Evolutionary conservation across 768 basidiomycete species (phyloP), one percentile per base, ranked within the genome.

Genomic region (Psilocybe tampanensis): DNA sequence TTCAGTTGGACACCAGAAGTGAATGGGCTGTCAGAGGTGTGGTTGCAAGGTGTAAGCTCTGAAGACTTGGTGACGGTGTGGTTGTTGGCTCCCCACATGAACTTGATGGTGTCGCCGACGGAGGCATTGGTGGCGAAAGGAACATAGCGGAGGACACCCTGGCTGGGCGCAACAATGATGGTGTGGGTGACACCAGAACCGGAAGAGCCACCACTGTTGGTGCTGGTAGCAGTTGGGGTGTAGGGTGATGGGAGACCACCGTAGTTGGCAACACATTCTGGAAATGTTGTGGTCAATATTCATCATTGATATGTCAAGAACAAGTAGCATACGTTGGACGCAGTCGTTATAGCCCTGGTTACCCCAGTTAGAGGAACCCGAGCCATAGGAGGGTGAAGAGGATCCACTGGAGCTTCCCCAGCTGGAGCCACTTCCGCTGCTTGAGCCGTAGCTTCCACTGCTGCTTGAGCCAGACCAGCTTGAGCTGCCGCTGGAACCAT

Each of bases 41-140:
- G 85, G 83, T 93, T 93, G 83, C 92, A 94, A 58, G 85, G 80
- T 3, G 73, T 67, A 56, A 90, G 78, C 44, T 76, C 67, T 0
- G 89, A 90, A 17, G 84, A 84, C 77, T 92, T 89, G 63, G 92
- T 93, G 65, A 92, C 92, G 29, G 90, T 92, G 78, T 92, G 90
- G 67, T 82, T 83, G 76, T 88, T 83, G 51, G 88, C 90, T 54
- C 81, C 80, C 90, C 90, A 94, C 72, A 86, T 76, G 77, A 86
- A 92, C 68, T 78, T 75, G 74, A 93, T 70, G 64, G 87, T 90
- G 71, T 92, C 90, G 53, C 90, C 90, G 57, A 86, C 82, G 29
- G 86, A 84, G 4, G 88, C 90, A 66, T 90, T 89, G 60, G 87
- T 70, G 22, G 85, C 84, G 72, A 89, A 90, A 32, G 90, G 90